A percentile compares a stretch with the other conserved stretches of the same genome.
Conservation (phyloP, 495 filamentous ascomycete species). For the Aspergillus kassunensis region DNA sequence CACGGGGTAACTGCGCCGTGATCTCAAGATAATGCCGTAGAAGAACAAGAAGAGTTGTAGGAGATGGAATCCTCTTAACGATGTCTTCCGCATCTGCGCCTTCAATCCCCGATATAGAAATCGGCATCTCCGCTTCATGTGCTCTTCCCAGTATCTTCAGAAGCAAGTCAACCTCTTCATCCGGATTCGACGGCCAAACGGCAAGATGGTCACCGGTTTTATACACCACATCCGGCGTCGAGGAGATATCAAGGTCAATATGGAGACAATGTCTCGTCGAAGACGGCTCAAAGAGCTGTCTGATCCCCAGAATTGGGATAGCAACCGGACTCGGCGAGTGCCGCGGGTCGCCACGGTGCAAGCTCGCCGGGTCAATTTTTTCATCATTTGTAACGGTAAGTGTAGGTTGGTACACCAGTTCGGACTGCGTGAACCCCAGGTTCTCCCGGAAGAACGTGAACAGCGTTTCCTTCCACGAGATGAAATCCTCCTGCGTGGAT, state of each 20-base stretch:
- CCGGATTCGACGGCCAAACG: constrained; percentile 64
- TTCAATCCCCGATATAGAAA: constrained; percentile 27
- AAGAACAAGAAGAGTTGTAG: constrained; percentile 37
- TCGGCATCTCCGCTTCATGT: constrained; percentile 21
- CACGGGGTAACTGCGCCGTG: constrained; percentile 42
- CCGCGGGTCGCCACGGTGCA: constrained; percentile 38
- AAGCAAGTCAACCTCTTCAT: constrained; percentile 42
- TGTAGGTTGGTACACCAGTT: constrained; percentile 38
- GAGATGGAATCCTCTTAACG: constrained; percentile 30
- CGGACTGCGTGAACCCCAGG: constrained; percentile 36
- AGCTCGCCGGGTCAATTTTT: constrained; percentile 34
- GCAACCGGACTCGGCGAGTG: constrained; percentile 13
- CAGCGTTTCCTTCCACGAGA: constrained; percentile 45
- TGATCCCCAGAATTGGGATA: constrained; percentile 30
- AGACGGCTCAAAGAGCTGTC: constrained; percentile 33
- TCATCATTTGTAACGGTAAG: constrained; percentile 36
- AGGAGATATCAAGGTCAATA: constrained; percentile 44
- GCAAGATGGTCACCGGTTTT: constrained; percentile 73
- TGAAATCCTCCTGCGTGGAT: constrained; percentile 48
- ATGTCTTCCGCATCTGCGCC: constrained; percentile 29
- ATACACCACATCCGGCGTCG: constrained; percentile 54
- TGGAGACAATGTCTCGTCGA: constrained; percentile 45
- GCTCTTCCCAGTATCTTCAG: constrained; percentile 33
- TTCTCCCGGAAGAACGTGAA: constrained; percentile 33
- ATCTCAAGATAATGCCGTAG: constrained; percentile 51